A percentile compares a stretch with the other conserved stretches of the same genome.
These are phyloP conservation scores for Amanita phalloides DNA, from an alignment of 768 basidiomycete genomes.

Conservation along the genomic window DNA sequence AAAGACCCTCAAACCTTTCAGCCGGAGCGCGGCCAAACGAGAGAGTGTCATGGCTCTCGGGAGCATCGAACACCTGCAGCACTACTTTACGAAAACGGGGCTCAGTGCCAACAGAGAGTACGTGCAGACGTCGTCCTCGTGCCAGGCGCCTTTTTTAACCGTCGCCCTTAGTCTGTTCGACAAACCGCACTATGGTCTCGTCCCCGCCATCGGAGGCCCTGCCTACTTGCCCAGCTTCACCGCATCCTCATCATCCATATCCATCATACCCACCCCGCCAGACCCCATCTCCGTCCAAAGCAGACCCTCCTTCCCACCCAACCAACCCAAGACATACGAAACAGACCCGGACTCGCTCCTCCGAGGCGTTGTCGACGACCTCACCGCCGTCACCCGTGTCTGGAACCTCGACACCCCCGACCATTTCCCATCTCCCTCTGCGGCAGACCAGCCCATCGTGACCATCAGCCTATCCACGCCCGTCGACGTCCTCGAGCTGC, in stretches of 20 bases:
- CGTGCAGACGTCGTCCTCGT: conserved; percentile 17
- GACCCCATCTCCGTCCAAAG: conserved; percentile 35
- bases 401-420: conserved; percentile 41
- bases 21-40: conserved; percentile 83
- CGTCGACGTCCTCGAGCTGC: conserved; percentile 56
- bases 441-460: conserved; percentile 7
- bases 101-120: conserved; percentile 64
- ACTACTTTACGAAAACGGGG: conserved; percentile 88
- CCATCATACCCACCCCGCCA: background rate
- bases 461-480: conserved; percentile 7
- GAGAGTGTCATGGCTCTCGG: conserved; percentile 91
- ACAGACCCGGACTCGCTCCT: conserved; percentile 70
- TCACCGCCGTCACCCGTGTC: conserved; percentile 46
- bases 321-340: conserved; percentile 41
- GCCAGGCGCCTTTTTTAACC: background rate
- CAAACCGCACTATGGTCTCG: conserved; percentile 50
- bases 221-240: conserved; percentile 31
- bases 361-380: conserved; percentile 69
- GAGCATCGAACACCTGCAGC: conserved; percentile 93
- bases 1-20: conserved; percentile 79
- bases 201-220: conserved; percentile 66
- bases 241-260: conserved; percentile 22
- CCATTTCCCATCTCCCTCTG: too few relatives aligned
- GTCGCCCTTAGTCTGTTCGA: conserved; percentile 22
- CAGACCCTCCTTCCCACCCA: conserved; percentile 42